Conservation (phyloP, 257 asterid genomes). For the Solanum habrochaites region DNA sequence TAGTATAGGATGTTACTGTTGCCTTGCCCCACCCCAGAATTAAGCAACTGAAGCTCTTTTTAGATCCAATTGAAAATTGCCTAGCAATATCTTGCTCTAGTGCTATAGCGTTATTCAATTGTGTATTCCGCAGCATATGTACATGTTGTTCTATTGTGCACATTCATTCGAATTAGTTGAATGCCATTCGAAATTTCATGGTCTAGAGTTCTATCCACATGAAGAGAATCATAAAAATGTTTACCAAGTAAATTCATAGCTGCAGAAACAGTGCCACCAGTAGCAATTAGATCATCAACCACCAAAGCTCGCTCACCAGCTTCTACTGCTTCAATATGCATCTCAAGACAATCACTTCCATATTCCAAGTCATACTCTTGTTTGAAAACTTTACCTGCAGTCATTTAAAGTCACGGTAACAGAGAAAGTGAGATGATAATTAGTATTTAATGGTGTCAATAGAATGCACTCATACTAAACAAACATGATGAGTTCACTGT, state of each 20-base stretch:
- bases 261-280: conserved; percentile 85
- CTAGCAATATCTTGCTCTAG: not conserved
- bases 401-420: not conserved
- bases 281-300: conserved; percentile 79
- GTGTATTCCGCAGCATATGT: not conserved
- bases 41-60: not conserved
- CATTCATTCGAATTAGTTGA: not conserved
- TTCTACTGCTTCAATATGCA: conserved; percentile 72
- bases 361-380: conserved; percentile 82
- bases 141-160: not conserved
- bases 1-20: not conserved
- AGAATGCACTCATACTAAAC: not conserved
- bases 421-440: not conserved
- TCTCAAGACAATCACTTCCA: conserved; percentile 85
- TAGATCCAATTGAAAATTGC: not conserved
- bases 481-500: not conserved
- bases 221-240: not conserved
- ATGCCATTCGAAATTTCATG: not conserved
- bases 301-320: conserved; percentile 63
- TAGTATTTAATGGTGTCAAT: not conserved
- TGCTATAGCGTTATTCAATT: not conserved
- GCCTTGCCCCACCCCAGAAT: not conserved
- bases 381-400: conserved; percentile 55
- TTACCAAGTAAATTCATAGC: conserved; percentile 73
- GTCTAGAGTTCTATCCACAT: not conserved